These are phyloP conservation scores for Vigna angularis DNA, from an alignment of 306 rosid species.

Conservation along the genomic window DNA sequence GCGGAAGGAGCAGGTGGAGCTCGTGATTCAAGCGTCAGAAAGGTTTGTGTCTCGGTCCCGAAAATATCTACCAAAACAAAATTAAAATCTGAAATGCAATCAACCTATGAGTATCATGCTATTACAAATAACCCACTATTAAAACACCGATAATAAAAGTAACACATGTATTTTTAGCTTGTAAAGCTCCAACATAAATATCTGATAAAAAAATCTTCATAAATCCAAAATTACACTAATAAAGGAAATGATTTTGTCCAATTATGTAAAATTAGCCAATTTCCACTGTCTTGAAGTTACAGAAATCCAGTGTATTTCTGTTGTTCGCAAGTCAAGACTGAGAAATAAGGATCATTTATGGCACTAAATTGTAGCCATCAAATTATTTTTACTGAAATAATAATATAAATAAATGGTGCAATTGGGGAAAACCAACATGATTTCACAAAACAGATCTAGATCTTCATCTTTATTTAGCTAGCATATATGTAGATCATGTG, in stretches of 20 bases:
- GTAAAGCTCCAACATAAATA: slow-evolving; percentile 27
- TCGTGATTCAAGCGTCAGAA: no score
- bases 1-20: no score
- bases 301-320: neutral
- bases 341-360: neutral
- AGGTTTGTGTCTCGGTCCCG: no score
- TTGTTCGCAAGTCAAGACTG: neutral
- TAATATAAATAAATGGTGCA: neutral
- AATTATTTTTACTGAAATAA: neutral
- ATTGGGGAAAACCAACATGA: neutral
- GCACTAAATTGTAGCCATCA: neutral
- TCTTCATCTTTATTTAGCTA: neutral
- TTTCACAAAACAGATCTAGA: neutral
- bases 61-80: no score
- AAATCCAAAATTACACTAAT: slow-evolving; percentile 14
- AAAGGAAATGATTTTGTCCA: neutral
- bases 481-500: slow-evolving; percentile 1
- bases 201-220: slow-evolving; percentile 11
- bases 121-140: neutral
- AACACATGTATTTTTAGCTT: neutral
- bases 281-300: neutral
- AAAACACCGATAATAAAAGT: neutral
- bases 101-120: slow-evolving; percentile 14
- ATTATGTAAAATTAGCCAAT: neutral
- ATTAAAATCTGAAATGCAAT: slow-evolving; percentile 16